Evolutionary conservation across 257 asterid genomes (phyloP).

Genomic region (Petunia secreta): DNA sequence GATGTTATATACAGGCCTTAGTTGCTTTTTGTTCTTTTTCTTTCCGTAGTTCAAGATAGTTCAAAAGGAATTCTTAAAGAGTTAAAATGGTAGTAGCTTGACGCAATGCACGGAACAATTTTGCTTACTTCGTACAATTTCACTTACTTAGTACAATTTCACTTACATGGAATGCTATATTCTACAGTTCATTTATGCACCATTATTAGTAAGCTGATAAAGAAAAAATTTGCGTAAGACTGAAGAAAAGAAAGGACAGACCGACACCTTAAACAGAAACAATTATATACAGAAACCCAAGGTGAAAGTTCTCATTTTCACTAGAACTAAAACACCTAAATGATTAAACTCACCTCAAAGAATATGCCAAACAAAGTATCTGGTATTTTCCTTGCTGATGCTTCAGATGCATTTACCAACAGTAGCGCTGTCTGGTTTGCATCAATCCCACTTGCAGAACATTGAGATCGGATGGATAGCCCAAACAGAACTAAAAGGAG

Average conservation of each 20-base stretch:
- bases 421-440: constrained; percentile 50
- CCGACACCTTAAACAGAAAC: not conserved
- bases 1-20: no score
- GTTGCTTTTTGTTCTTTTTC: no score
- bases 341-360: constrained; percentile 69
- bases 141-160: not conserved
- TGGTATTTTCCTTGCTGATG: constrained; percentile 62
- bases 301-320: not conserved
- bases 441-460: constrained; percentile 49
- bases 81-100: not conserved
- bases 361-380: constrained; percentile 75
- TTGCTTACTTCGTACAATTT: not conserved
- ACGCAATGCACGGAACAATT: not conserved
- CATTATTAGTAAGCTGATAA: not conserved
- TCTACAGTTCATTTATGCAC: not conserved
- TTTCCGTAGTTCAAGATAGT: no score
- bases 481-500: constrained; percentile 47
- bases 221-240: not conserved
- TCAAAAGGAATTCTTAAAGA: no score
- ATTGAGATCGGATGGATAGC: constrained; percentile 41
- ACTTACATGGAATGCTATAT: not conserved
- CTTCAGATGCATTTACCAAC: constrained; percentile 57
- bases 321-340: not conserved
- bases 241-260: not conserved
- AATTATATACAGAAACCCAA: not conserved